A percentile compares a stretch with the other conserved stretches of the same genome.
These are phyloP conservation scores for Sordariomycetes sp. DNA, from an alignment of 2,329 filamentous ascomycete genomes.

Conservation along the genomic window DNA sequence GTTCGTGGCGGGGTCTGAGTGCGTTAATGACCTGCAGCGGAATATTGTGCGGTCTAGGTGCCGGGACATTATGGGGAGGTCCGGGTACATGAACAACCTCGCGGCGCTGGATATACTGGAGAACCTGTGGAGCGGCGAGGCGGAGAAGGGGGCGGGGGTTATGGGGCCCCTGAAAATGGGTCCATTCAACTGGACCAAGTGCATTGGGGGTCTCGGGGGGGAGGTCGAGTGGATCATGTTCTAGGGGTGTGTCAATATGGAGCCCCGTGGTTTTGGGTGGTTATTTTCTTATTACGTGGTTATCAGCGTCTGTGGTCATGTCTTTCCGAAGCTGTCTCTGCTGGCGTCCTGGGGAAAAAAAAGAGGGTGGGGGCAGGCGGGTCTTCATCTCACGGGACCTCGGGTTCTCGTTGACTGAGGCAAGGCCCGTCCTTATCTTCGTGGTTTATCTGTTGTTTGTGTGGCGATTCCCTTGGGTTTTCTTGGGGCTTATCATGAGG, in stretches of 20 bases:
- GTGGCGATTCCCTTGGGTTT: background rate
- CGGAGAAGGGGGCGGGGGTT: slow-evolving; percentile 19
- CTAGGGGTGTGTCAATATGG: slow-evolving; percentile 14
- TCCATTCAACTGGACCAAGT: slow-evolving; percentile 45
- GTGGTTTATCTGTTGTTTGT: background rate
- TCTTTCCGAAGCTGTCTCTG: background rate
- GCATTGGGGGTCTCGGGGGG: slow-evolving; percentile 39
- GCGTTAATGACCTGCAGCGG: slow-evolving; percentile 68
- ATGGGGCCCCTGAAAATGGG: slow-evolving; percentile 20
- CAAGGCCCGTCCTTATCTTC: background rate
- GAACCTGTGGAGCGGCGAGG: slow-evolving; percentile 59
- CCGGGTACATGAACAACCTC: slow-evolving; percentile 88
- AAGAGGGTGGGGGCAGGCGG: background rate
- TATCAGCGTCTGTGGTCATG: background rate
- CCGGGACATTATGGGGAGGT: slow-evolving; percentile 74
- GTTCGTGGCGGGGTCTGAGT: slow-evolving; percentile 83
- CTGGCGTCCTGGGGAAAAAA: background rate
- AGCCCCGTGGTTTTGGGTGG: background rate
- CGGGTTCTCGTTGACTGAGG: background rate
- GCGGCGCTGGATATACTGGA: slow-evolving; percentile 77
- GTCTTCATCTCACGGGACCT: background rate
- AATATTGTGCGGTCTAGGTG: slow-evolving; percentile 68
- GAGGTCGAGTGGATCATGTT: slow-evolving; percentile 59
- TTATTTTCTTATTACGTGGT: background rate
- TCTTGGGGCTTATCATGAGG: background rate